These are phyloP conservation scores for Pseudocercospora musae DNA, from an alignment of 2,329 filamentous ascomycete genomes.

Conservation along the genomic window DNA sequence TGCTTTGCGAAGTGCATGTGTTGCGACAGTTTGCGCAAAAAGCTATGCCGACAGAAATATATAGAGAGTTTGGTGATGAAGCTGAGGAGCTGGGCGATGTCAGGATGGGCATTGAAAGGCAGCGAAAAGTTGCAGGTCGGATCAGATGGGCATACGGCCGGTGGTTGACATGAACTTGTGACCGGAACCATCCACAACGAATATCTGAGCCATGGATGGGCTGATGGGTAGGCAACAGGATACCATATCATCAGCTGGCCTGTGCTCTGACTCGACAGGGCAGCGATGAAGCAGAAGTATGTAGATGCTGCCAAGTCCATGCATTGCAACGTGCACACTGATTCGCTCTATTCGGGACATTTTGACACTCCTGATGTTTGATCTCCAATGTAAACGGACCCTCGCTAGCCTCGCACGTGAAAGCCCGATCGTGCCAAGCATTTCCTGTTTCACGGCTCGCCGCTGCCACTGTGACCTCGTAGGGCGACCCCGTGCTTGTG, in stretches of 20 bases:
- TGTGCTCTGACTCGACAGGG: not conserved
- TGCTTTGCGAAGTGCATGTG: constrained; percentile 86
- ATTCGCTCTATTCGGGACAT: not conserved
- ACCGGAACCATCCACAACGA: not conserved
- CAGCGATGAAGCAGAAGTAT: not conserved
- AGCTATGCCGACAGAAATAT: constrained; percentile 70
- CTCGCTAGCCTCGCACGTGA: not conserved
- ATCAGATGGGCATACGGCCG: constrained; percentile 87
- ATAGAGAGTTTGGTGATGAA: constrained; percentile 84
- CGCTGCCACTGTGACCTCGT: not conserved
- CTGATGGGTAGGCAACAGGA: constrained; percentile 8
- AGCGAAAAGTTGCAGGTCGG: constrained; percentile 74
- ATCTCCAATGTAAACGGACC: not conserved
- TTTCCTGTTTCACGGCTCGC: not conserved
- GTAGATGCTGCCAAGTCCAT: not conserved
- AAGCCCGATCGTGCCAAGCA: not conserved
- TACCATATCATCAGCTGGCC: not conserved
- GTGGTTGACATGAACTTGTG: constrained; percentile 50
- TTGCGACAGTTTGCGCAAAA: constrained; percentile 66
- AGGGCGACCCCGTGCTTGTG: not conserved
- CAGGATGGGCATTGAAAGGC: constrained; percentile 69
- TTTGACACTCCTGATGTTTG: not conserved
- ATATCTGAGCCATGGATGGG: not conserved
- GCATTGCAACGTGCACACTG: not conserved
- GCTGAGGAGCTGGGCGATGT: constrained; percentile 81